A percentile compares a stretch with the other conserved stretches of the same genome.
Evolutionary conservation across 192 early-diverging fungal genomes (phyloP).

Genomic region (Coemansia sp.): DNA sequence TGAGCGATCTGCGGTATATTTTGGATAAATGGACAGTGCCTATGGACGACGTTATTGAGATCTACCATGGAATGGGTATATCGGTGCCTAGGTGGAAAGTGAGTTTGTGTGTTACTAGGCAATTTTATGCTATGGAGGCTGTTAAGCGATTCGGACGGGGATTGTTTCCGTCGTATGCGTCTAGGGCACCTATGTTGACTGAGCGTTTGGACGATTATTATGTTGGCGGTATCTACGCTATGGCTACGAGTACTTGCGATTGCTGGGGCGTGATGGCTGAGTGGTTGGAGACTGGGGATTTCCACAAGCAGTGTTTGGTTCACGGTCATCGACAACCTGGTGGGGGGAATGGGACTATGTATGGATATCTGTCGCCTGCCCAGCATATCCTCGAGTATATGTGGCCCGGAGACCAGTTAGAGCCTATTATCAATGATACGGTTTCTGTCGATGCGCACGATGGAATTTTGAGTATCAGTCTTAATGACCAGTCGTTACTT

Average conservation of each 20-base stretch:
- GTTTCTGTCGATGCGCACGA: constrained; percentile 9
- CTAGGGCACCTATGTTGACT: constrained; percentile 71
- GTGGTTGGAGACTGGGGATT: constrained; percentile 47
- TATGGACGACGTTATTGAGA: constrained; percentile 39
- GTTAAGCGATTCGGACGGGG: constrained; percentile 51
- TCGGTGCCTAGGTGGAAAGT: constrained; percentile 24
- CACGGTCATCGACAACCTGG: constrained; percentile 12
- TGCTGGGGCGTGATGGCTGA: constrained; percentile 46
- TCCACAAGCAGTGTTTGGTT: constrained; percentile 29
- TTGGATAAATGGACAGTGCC: constrained; percentile 50
- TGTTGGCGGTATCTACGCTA: constrained; percentile 63
- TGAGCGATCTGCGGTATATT: constrained; percentile 36
- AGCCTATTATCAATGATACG: constrained; percentile 16
- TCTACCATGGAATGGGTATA: constrained; percentile 42
- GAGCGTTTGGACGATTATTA: constrained; percentile 74
- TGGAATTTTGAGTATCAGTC: constrained; percentile 20
- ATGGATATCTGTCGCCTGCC: background rate
- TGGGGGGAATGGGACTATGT: no score
- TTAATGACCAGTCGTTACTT: background rate
- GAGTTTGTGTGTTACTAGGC: constrained; percentile 42
- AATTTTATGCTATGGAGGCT: constrained; percentile 56
- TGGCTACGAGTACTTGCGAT: constrained; percentile 33
- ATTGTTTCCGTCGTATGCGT: constrained; percentile 48
- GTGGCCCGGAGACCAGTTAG: background rate
- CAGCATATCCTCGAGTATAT: constrained; percentile 9